phyloP scores from a whole-genome alignment of 352 stramenopile genomes.

The Phytopythium ostracodes region DNA sequence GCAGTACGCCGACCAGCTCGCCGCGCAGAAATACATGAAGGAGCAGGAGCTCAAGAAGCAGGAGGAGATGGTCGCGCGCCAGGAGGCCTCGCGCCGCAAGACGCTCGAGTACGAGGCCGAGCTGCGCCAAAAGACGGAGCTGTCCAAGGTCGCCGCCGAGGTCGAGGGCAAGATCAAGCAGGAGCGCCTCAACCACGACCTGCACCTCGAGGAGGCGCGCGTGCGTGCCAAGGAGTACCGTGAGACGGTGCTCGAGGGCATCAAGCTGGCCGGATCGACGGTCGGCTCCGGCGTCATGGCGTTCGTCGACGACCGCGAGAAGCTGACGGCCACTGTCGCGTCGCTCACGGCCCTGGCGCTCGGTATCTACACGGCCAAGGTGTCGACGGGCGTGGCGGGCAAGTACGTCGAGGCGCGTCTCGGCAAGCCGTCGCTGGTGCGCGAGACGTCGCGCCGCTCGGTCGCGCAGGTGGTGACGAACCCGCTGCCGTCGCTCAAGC shows the following conservation, averaged over 20 bases:
- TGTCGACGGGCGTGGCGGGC: slow-evolving; percentile 90
- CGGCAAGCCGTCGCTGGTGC: slow-evolving; percentile 96
- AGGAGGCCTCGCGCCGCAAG: slow-evolving; percentile 96
- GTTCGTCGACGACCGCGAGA: slow-evolving; percentile 95
- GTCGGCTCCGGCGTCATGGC: slow-evolving; percentile 90
- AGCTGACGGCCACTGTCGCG: slow-evolving; percentile 94
- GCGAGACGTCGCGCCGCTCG: slow-evolving; percentile 94
- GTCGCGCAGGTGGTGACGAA: slow-evolving; percentile 76
- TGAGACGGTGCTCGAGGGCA: slow-evolving; percentile 95
- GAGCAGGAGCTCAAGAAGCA: slow-evolving; percentile 98
- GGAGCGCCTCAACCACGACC: slow-evolving; percentile 98
- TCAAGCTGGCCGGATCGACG: slow-evolving; percentile 93
- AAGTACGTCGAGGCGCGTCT: slow-evolving; percentile 96
- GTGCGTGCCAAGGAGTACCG: slow-evolving; percentile 89
- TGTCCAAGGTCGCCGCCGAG: slow-evolving; percentile 95
- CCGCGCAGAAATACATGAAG: slow-evolving; percentile 94
- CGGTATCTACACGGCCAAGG: slow-evolving; percentile 95
- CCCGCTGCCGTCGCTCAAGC: slow-evolving; percentile 86
- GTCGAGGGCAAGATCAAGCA: slow-evolving; percentile 94
- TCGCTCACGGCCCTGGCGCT: slow-evolving; percentile 93
- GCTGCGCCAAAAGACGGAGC: slow-evolving; percentile 92
- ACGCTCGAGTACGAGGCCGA: slow-evolving; percentile 98
- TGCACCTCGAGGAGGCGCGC: slow-evolving; percentile 95
- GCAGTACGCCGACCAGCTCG: slow-evolving; percentile 96
- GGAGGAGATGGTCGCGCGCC: slow-evolving; percentile 95